These are phyloP conservation scores for Phtheirospermum japonicum DNA, from an alignment of 257 asterid species.

Conservation along the genomic window DNA sequence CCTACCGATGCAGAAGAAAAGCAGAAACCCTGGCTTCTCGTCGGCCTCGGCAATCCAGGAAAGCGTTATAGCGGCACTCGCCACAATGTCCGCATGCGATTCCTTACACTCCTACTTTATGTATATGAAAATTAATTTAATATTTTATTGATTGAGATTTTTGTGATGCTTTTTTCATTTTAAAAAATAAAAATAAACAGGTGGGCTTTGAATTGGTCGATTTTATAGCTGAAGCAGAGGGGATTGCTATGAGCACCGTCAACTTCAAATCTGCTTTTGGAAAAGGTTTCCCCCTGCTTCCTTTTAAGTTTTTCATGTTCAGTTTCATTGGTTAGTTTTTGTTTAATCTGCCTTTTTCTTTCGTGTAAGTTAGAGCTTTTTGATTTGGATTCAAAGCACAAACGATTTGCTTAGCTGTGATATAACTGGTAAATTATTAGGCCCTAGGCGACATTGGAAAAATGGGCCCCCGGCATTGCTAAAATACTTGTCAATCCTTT, in stretches of 20 bases:
- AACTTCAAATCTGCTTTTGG: constrained; percentile 87
- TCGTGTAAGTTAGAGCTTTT: neutral
- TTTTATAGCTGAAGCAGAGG: constrained; percentile 83
- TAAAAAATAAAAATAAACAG: constrained; percentile 29
- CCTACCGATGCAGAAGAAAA: constrained; percentile 36
- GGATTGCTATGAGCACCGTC: constrained; percentile 61
- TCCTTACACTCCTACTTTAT: neutral
- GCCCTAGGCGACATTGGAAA: no score
- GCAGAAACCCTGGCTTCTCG: constrained; percentile 85
- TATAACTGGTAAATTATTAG: neutral
- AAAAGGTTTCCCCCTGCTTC: constrained; percentile 47
- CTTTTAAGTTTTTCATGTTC: neutral
- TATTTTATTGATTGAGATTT: constrained; percentile 17
- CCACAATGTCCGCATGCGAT: constrained; percentile 56
- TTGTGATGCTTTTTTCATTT: constrained; percentile 1
- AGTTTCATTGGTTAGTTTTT: constrained; percentile 5
- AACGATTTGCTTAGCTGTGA: constrained; percentile 4
- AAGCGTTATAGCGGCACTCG: constrained; percentile 78
- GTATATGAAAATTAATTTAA: neutral
- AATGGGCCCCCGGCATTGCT: no score
- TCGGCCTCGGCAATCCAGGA: constrained; percentile 98
- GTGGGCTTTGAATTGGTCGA: constrained; percentile 96
- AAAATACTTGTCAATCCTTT: no score
- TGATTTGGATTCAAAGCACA: neutral
- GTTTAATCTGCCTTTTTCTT: neutral